Conservation (phyloP, 202 grass and related monocot genomes). For the Panicum virgatum region DNA sequence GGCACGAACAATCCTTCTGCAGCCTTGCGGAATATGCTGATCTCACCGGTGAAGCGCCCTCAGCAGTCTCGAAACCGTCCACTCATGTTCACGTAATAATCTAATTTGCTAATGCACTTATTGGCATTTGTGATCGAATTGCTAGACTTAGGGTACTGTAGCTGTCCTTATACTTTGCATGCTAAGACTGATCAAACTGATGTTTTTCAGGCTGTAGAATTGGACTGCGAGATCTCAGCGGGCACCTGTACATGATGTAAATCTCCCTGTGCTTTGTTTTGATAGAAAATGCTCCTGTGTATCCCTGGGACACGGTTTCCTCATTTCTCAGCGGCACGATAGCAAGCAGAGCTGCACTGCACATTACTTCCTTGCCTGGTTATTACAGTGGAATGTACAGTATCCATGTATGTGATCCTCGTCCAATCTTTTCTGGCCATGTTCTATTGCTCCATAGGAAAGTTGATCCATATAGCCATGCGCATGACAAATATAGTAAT, state of each 20-base stretch:
- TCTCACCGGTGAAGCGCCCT: constrained; percentile 70
- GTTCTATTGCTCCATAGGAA: not conserved
- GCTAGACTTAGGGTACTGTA: not conserved
- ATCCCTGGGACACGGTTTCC: not conserved
- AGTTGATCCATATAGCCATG: not conserved
- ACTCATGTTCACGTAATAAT: constrained; percentile 74
- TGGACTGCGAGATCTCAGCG: not conserved
- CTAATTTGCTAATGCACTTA: not conserved
- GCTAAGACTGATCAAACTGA: not conserved
- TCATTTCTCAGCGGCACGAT: not conserved
- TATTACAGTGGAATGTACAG: not conserved
- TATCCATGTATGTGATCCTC: not conserved
- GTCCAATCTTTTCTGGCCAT: not conserved
- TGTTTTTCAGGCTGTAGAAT: constrained; percentile 21
- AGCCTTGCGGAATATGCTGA: constrained; percentile 69
- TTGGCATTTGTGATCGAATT: not conserved
- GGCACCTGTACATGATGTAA: constrained; percentile 6
- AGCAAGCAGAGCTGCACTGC: not conserved
- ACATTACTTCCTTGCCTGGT: not conserved
- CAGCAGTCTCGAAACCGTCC: constrained; percentile 46
- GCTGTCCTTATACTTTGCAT: not conserved
- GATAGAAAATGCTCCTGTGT: not conserved
- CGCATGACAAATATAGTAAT: not conserved
- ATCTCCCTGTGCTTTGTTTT: not conserved
- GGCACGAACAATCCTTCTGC: constrained; percentile 55